These are phyloP conservation scores for Sedum album DNA, from an alignment of 164 flowering plant species.

Conservation along the genomic window DNA sequence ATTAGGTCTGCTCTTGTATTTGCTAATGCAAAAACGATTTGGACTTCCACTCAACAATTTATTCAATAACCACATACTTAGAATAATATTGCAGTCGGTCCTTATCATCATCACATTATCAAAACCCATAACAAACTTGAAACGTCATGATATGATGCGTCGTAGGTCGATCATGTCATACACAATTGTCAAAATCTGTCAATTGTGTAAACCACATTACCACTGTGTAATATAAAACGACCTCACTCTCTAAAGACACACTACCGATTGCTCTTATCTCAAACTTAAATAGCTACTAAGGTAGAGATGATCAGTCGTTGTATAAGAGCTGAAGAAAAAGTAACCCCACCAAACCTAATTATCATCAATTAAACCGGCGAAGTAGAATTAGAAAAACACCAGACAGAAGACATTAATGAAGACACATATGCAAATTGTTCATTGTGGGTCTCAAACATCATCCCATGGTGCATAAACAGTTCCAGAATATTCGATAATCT, in stretches of 20 bases:
- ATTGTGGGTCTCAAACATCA: background rate
- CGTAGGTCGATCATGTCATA: background rate
- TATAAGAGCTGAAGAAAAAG: background rate
- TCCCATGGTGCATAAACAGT: background rate
- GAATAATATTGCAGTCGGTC: background rate
- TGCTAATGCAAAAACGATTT: constrained; percentile 5
- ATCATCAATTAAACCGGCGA: background rate
- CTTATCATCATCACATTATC: background rate
- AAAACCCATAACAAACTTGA: background rate
- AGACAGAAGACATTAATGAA: background rate
- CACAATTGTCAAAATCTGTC: constrained; percentile 1
- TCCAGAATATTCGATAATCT: background rate
- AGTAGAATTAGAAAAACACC: background rate
- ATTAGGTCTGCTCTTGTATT: constrained; percentile 5
- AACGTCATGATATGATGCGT: background rate
- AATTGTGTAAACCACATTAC: background rate
- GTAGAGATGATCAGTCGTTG: background rate
- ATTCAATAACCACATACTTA: background rate
- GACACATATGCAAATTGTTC: background rate
- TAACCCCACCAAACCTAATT: constrained; percentile 1
- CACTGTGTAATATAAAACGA: constrained; percentile 1
- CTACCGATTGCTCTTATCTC: background rate
- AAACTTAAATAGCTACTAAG: background rate
- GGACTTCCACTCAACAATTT: constrained; percentile 4
- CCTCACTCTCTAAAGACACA: background rate